Conservation (phyloP, 1,284 basidiomycete genomes). For the Ganoderma resinaceum region DNA sequence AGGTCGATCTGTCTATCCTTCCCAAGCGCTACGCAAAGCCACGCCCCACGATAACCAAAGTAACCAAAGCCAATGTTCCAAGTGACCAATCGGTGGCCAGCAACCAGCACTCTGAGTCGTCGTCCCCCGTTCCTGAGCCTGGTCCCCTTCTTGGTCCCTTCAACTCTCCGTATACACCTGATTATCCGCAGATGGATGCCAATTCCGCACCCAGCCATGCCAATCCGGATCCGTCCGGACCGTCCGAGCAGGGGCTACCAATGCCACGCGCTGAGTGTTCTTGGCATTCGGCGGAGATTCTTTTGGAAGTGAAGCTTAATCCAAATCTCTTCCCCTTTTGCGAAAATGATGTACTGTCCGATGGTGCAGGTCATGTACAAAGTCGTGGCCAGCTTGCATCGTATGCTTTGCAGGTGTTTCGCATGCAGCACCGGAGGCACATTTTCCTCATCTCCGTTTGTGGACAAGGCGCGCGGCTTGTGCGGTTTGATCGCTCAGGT, state of each 20-base stretch:
- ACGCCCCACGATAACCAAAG: background rate
- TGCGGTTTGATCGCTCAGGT: background rate
- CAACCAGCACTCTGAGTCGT: background rate
- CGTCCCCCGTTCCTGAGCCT: background rate
- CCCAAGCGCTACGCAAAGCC: background rate
- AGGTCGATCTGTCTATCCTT: background rate
- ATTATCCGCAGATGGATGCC: background rate
- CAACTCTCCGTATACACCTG: background rate
- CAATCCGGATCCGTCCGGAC: no score
- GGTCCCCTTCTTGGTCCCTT: background rate
- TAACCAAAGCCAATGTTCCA: background rate
- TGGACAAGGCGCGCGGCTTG: background rate
- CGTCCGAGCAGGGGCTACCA: background rate
- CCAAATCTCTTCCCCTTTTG: background rate
- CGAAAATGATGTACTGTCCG: background rate
- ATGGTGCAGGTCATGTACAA: background rate
- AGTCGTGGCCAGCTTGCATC: background rate
- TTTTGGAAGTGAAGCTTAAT: background rate
- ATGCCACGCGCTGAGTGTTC: background rate
- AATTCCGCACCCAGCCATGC: background rate
- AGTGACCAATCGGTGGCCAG: background rate
- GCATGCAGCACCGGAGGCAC: background rate
- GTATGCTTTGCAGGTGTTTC: background rate
- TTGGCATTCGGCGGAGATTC: background rate
- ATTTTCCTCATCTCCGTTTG: background rate